These are phyloP conservation scores for Epichloe elymi DNA, from an alignment of 2,329 filamentous ascomycete genomes.

Conservation along the genomic window DNA sequence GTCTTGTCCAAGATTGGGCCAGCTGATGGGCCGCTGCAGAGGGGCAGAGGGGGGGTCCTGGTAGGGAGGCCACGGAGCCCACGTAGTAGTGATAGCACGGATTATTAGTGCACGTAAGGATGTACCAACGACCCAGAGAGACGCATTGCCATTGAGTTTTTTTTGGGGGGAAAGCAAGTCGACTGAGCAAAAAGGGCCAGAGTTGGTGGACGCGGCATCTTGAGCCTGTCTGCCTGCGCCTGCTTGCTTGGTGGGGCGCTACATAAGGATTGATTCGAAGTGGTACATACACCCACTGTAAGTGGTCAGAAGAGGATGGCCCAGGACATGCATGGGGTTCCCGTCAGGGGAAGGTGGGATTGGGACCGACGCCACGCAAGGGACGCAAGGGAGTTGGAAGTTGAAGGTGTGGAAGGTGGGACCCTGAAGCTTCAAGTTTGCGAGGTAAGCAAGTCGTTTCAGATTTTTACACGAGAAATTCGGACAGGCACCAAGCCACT, in stretches of 20 bases:
- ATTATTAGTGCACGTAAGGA: too few species aligned
- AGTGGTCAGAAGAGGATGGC: background rate
- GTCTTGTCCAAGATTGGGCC: background rate
- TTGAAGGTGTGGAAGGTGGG: background rate
- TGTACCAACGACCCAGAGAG: too few species aligned
- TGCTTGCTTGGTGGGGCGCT: background rate
- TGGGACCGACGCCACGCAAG: background rate
- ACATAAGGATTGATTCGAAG: too few species aligned
- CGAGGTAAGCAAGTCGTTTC: conserved; percentile 1
- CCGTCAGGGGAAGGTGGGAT: conserved; percentile 2
- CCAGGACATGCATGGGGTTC: background rate
- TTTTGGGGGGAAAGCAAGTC: background rate
- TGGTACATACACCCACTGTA: too few species aligned
- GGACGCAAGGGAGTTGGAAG: background rate
- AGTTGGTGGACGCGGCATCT: conserved; percentile 1
- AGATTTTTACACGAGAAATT: background rate
- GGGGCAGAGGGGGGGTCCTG: background rate
- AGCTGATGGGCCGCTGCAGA: background rate
- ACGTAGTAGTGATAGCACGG: background rate
- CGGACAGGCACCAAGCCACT: background rate
- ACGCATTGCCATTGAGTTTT: background rate
- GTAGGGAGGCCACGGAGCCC: background rate
- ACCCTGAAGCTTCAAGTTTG: background rate
- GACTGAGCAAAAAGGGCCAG: background rate
- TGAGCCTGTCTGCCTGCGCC: background rate